A percentile compares a stretch with the other conserved stretches of the same genome.
Evolutionary conservation across 1,139 yeast genomes (phyloP).

Genomic region (Diutina mesorugosa): DNA sequence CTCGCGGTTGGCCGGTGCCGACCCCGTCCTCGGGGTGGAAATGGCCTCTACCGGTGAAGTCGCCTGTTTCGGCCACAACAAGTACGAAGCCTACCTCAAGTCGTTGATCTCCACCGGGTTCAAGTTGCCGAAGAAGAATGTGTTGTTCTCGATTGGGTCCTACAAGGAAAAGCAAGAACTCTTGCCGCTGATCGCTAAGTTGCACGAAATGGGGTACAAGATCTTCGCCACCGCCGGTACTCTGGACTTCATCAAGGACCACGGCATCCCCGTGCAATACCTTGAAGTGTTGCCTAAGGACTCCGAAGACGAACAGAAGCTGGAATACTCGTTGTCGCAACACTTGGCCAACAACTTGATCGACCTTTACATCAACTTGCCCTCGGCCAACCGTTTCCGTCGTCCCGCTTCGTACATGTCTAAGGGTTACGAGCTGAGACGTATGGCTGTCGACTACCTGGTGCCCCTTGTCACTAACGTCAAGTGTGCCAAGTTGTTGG

Average conservation of each 20-base stretch:
- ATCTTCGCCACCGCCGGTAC: conserved; percentile 98
- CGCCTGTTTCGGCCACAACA: conserved; percentile 92
- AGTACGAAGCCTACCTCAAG: conserved; percentile 94
- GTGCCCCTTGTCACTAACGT: conserved; percentile 97
- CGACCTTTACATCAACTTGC: conserved; percentile 91
- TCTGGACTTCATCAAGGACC: conserved; percentile 95
- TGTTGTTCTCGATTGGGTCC: conserved; percentile 91
- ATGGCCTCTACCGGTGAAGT: conserved; percentile 99
- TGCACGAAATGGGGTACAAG: conserved; percentile 75
- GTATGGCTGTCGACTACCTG: conserved; percentile 99
- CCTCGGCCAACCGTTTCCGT: conserved; percentile 93
- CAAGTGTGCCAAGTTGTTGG: conserved; percentile 89
- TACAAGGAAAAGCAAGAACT: conserved; percentile 92
- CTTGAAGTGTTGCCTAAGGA: conserved; percentile 72
- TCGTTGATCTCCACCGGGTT: conserved; percentile 92
- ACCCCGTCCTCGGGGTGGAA: conserved; percentile 96
- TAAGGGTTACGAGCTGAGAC: conserved; percentile 95
- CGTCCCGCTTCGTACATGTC: conserved; percentile 98
- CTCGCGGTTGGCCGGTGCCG: conserved; percentile 97
- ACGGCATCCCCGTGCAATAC: conserved; percentile 86
- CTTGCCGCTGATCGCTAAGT: conserved; percentile 73
- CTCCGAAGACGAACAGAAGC: conserved; percentile 52
- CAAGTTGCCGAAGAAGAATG: conserved; percentile 89
- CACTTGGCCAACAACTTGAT: conserved; percentile 95
- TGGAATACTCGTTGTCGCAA: conserved; percentile 90